These are phyloP conservation scores for Didymella glomerata DNA, from an alignment of 2,329 filamentous ascomycete genomes.

Conservation along the genomic window DNA sequence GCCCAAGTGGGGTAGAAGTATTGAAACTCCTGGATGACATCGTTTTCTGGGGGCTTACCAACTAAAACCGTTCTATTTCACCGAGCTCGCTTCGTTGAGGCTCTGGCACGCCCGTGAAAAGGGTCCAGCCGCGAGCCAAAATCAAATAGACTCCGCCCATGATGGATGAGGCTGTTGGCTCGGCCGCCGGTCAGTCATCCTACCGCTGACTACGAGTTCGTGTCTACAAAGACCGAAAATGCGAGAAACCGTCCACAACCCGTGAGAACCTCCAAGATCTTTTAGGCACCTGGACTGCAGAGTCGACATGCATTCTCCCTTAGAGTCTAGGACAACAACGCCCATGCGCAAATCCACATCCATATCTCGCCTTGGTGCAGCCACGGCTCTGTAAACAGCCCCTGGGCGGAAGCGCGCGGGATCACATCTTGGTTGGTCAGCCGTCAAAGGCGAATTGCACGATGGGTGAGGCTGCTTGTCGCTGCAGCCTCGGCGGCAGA, in stretches of 20 bases:
- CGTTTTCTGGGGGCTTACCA: constrained; percentile 1
- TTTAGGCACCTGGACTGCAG: background rate
- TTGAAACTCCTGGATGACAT: constrained; percentile 13
- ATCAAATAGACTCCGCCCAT: background rate
- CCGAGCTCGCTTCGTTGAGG: constrained; percentile 2
- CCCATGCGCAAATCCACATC: background rate
- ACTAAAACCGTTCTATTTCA: background rate
- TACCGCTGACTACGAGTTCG: constrained; percentile 2
- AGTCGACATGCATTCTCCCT: background rate
- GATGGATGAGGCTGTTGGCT: constrained; percentile 5
- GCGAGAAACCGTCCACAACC: background rate
- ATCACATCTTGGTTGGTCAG: background rate
- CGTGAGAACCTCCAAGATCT: background rate
- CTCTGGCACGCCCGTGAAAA: constrained; percentile 2
- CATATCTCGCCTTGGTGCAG: background rate
- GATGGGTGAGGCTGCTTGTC: background rate
- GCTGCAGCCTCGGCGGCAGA: background rate
- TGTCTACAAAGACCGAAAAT: background rate
- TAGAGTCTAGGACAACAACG: background rate
- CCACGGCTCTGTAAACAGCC: background rate
- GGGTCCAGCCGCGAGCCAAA: constrained; percentile 6
- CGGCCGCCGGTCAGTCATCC: constrained; percentile 6
- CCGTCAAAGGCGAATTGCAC: background rate
- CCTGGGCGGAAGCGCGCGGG: background rate
- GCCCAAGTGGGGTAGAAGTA: constrained; percentile 8